Percentiles rank a stretch among this genome's conserved stretches.
These are phyloP conservation scores for Martiniozyma asiatica DNA, from an alignment of 1,139 yeast species.

Conservation along the genomic window DNA sequence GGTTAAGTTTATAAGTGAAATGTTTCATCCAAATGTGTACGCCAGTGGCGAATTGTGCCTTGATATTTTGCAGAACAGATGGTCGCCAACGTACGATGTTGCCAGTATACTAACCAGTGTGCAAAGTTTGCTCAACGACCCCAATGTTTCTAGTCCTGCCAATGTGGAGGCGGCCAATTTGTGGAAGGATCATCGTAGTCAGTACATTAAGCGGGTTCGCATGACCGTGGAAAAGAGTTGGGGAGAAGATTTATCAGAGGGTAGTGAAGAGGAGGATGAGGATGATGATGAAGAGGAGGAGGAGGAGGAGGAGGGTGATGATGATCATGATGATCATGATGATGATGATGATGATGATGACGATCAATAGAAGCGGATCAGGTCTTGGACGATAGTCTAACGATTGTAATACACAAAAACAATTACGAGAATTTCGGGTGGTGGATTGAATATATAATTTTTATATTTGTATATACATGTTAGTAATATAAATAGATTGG, in stretches of 20 bases:
- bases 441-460: too few species aligned
- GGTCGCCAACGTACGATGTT: constrained; percentile 99
- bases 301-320: constrained; percentile 17
- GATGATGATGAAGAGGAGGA: constrained; percentile 31
- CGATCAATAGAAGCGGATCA: too few species aligned
- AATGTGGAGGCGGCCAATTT: constrained; percentile 96
- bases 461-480: too few species aligned
- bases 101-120: constrained; percentile 90
- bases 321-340: constrained; percentile 7
- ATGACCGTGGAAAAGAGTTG: constrained; percentile 90
- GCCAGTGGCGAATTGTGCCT: constrained; percentile 92
- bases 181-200: constrained; percentile 89
- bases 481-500: too few species aligned
- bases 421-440: too few species aligned
- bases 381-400: too few species aligned
- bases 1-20: constrained; percentile 81
- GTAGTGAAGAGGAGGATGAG: constrained; percentile 58
- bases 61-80: constrained; percentile 89
- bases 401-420: too few species aligned
- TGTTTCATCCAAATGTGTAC: constrained; percentile 97
- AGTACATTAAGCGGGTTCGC: constrained; percentile 80
- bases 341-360: too few species aligned
- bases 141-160: constrained; percentile 94
- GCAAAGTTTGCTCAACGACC: constrained; percentile 83
- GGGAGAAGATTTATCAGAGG: constrained; percentile 50